Evolutionary conservation across 208 protist genomes (phyloP).

Genomic region (Herpetomonas tarakana): DNA sequence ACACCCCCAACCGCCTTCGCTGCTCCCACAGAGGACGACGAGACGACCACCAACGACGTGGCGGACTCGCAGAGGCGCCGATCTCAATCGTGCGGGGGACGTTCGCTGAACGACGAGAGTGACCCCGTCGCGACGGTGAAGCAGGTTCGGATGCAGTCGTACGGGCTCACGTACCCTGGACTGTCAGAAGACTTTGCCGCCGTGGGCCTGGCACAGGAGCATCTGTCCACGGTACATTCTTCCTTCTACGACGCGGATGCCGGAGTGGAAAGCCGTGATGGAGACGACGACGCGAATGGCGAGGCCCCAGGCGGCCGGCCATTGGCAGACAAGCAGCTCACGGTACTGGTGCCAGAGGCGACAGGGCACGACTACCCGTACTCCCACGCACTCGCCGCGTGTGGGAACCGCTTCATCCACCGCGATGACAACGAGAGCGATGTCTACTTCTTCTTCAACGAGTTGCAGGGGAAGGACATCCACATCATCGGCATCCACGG

Average conservation of each 20-base stretch:
- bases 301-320: too few species aligned
- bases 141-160: constrained; percentile 24
- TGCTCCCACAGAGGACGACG: background rate
- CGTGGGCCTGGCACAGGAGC: constrained; percentile 52
- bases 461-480: constrained; percentile 52
- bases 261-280: background rate
- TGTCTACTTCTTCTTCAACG: constrained; percentile 44
- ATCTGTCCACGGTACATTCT: constrained; percentile 11
- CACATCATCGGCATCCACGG: constrained; percentile 56
- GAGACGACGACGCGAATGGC: background rate
- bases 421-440: constrained; percentile 41
- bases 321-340: too few species aligned
- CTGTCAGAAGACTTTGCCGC: constrained; percentile 55
- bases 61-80: too few species aligned
- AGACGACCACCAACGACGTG: too few species aligned
- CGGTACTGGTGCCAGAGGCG: too few species aligned
- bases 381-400: constrained; percentile 42
- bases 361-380: constrained; percentile 59
- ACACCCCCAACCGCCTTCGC: constrained; percentile 7
- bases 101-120: too few species aligned
- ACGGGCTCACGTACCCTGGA: constrained; percentile 55
- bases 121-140: too few species aligned
- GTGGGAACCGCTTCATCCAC: constrained; percentile 51
- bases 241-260: background rate
- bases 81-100: too few species aligned